Conservation (phyloP, 495 filamentous ascomycete genomes). For the Podospora appendiculata region DNA sequence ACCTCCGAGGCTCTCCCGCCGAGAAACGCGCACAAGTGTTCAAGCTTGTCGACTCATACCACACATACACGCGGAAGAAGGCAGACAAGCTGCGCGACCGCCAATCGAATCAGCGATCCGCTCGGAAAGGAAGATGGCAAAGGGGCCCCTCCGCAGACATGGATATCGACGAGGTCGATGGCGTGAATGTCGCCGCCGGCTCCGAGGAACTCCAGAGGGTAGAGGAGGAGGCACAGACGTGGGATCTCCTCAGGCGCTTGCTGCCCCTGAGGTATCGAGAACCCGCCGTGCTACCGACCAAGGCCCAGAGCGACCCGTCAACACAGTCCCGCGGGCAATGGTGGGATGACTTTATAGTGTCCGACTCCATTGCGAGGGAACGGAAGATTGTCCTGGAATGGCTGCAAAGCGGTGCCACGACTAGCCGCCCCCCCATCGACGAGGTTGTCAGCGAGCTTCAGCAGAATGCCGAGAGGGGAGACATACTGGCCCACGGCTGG, state of each 20-base stretch:
- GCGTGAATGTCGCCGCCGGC: conserved; percentile 22
- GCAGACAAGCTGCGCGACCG: conserved; percentile 28
- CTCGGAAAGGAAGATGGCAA: conserved; percentile 54
- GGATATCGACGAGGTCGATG: conserved; percentile 45
- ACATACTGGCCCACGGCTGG: conserved; percentile 79
- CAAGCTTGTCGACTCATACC: conserved; percentile 35
- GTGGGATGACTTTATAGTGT: conserved; percentile 40
- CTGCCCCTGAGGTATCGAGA: conserved; percentile 44
- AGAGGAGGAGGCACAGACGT: conserved; percentile 71
- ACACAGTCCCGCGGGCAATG: conserved; percentile 25
- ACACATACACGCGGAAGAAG: conserved; percentile 30
- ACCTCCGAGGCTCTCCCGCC: conserved; percentile 16
- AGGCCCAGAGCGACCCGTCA: conserved; percentile 11
- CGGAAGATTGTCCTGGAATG: conserved; percentile 72
- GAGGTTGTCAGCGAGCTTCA: conserved; percentile 63
- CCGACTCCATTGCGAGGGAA: conserved; percentile 51
- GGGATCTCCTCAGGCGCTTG: conserved; percentile 68
- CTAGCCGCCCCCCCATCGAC: conserved; percentile 59
- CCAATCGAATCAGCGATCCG: conserved; percentile 33
- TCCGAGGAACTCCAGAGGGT: conserved; percentile 27
- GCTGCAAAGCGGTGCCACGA: conserved; percentile 63
- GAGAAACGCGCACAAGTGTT: conserved; percentile 38
- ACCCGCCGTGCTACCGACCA: conserved; percentile 20
- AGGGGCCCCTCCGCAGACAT: conserved; percentile 55
- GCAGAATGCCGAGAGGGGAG: conserved; percentile 54